A percentile compares a stretch with the other conserved stretches of the same genome.
Evolutionary conservation across 2,329 filamentous ascomycete genomes (phyloP).

Genomic region (Paraphaeosphaeria minitans): DNA sequence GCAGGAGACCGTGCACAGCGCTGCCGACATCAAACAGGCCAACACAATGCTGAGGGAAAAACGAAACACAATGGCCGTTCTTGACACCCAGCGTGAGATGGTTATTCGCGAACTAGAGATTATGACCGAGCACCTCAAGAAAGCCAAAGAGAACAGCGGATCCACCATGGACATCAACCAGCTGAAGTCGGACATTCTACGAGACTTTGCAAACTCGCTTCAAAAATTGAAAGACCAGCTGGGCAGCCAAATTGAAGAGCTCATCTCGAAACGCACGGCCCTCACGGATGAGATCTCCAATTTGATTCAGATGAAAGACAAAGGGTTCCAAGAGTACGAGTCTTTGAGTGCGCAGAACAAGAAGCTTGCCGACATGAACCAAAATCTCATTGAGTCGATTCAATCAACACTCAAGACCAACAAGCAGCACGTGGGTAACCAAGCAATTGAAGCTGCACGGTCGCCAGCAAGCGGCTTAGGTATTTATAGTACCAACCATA

Average conservation of each 20-base stretch:
- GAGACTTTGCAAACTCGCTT: slow-evolving; percentile 66
- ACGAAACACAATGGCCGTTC: slow-evolving; percentile 89
- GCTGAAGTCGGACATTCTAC: slow-evolving; percentile 65
- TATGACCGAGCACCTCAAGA: slow-evolving; percentile 84
- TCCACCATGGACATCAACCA: slow-evolving; percentile 79
- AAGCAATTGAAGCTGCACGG: slow-evolving; percentile 52
- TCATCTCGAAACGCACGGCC: slow-evolving; percentile 85
- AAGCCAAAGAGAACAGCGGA: slow-evolving; percentile 78
- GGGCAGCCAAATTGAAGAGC: slow-evolving; percentile 75
- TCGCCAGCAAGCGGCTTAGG: slow-evolving; percentile 63
- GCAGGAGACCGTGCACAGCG: slow-evolving; percentile 60
- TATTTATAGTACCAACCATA: slow-evolving; percentile 57
- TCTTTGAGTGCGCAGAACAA: slow-evolving; percentile 92
- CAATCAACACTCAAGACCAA: slow-evolving; percentile 90
- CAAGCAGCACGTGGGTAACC: slow-evolving; percentile 54
- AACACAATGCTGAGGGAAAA: slow-evolving; percentile 91
- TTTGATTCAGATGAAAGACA: slow-evolving; percentile 84
- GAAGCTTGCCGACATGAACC: slow-evolving; percentile 92
- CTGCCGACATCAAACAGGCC: slow-evolving; percentile 70
- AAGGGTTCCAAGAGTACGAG: slow-evolving; percentile 93
- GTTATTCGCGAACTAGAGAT: slow-evolving; percentile 91
- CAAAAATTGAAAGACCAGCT: slow-evolving; percentile 81
- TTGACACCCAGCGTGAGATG: slow-evolving; percentile 94
- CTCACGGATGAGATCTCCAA: slow-evolving; percentile 83
- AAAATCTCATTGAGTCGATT: slow-evolving; percentile 91